These are phyloP conservation scores for Pyrenophora tritici-repentis DNA, from an alignment of 2,329 filamentous ascomycete species.

Conservation along the genomic window DNA sequence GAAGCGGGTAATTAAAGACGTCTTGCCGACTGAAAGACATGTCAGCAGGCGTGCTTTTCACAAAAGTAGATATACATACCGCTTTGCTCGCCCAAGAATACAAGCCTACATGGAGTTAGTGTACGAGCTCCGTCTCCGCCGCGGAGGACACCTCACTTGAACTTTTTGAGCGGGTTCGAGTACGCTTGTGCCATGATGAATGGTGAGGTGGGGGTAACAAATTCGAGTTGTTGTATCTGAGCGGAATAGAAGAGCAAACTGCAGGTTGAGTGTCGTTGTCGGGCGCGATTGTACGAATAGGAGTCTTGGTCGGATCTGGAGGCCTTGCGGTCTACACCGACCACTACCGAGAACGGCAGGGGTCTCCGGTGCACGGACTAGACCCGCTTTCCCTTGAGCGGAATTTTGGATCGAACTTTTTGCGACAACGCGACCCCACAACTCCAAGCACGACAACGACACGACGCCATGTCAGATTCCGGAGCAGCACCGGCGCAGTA, in stretches of 20 bases:
- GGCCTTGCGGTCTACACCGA: constrained; percentile 18
- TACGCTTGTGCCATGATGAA: constrained; percentile 78
- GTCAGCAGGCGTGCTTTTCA: constrained; percentile 20
- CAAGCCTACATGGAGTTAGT: constrained; percentile 66
- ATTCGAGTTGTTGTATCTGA: neutral
- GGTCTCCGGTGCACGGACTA: constrained; percentile 1
- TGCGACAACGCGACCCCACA: constrained; percentile 20
- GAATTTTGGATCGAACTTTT: constrained; percentile 22
- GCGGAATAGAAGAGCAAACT: constrained; percentile 4
- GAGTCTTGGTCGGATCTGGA: constrained; percentile 27
- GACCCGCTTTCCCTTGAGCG: constrained; percentile 15
- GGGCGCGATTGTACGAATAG: constrained; percentile 27
- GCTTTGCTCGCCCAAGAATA: constrained; percentile 97
- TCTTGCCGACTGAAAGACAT: constrained; percentile 80
- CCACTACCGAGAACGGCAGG: constrained; percentile 16
- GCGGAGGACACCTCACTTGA: constrained; percentile 70
- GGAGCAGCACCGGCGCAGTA: constrained; percentile 73
- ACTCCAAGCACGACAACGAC: constrained; percentile 5
- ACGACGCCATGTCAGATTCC: constrained; percentile 25
- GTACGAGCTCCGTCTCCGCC: constrained; percentile 15
- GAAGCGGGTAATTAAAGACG: constrained; percentile 96
- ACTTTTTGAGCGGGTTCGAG: constrained; percentile 99
- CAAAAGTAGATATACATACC: constrained; percentile 64
- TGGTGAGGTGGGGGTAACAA: constrained; percentile 1
- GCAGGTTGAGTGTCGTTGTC: constrained; percentile 12